phyloP scores from a whole-genome alignment of 2,329 filamentous ascomycete species.

The Fusarium staphyleae region DNA sequence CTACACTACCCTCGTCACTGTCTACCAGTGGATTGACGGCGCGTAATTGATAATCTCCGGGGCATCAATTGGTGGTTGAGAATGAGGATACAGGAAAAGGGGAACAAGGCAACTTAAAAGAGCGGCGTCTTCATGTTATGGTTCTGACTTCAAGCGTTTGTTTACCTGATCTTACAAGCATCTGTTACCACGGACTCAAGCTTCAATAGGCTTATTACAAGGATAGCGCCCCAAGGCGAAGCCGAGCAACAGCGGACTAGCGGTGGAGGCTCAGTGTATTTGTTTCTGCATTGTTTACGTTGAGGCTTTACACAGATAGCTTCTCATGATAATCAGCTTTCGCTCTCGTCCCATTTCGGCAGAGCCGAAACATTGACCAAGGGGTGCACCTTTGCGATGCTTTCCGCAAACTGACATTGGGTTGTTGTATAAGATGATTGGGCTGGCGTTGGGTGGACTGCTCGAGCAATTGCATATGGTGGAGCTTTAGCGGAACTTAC shows the following conservation, averaged over 20 bases:
- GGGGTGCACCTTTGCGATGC: not conserved
- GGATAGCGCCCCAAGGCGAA: constrained; percentile 2
- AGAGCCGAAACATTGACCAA: not conserved
- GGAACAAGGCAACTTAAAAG: constrained; percentile 30
- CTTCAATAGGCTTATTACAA: constrained; percentile 1
- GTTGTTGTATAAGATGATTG: not conserved
- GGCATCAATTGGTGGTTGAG: not conserved
- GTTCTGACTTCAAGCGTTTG: constrained; percentile 5
- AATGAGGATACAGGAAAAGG: constrained; percentile 7
- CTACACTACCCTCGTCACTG: constrained; percentile 72
- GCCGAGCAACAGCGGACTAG: not conserved
- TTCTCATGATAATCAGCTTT: constrained; percentile 10
- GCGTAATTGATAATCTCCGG: constrained; percentile 6
- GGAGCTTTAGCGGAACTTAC: not conserved
- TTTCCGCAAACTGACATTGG: not conserved
- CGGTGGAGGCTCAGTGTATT: constrained; percentile 1
- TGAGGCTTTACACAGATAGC: constrained; percentile 9
- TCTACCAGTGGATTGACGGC: constrained; percentile 46
- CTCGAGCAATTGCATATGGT: not conserved
- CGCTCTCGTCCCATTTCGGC: constrained; percentile 1
- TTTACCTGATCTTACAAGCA: constrained; percentile 1
- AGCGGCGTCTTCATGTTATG: not conserved
- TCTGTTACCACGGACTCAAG: constrained; percentile 3
- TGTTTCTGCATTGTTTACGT: constrained; percentile 10
- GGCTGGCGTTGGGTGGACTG: not conserved